Base-by-base conservation (phyloP, 805 yeast species). In the Spathaspora arborariae region DNA sequence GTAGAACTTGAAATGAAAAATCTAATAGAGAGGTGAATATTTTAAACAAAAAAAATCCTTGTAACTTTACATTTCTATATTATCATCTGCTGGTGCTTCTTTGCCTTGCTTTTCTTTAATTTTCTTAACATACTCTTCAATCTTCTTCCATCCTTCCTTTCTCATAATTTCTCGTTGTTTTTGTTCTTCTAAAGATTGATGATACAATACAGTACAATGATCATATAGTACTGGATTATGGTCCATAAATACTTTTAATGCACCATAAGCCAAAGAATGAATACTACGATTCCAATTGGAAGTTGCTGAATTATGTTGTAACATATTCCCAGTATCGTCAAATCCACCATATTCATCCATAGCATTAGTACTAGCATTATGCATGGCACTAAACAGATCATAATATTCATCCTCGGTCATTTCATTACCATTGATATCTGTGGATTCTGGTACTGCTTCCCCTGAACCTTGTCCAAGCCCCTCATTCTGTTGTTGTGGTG, bases 231-330 rank as follows among this genome's bases (percentile, higher is more conserved):
- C 83, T 13, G 96, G 96, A 63, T 91, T 91, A 44, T 94, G 85
- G 59, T 92, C 97, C 82, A 91, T 81, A 60, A 94, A 91, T 46
- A 88, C 85, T 64, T 90, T 90, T 57, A 94, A 74, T 0, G 98
- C 97, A 48, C 86, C 87, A 68, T 81, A 90, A 1, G 96, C 95
- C 75, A 92, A 80, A 42, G 88, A 82, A 55, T 92, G 94, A 39
- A 94, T 91, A 34, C 96, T 89, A 57, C 94, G 79, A 65, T 94
- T 94, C 99, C 99, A 94, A 57, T 87, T 92, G 37, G 78, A 68
- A 5, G 79, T 71, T 26, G 76, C 76, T 36, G 73, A 69, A 49
- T 72, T 72, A 51, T 71, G 76, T 33, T 70, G 74, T 20, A 72
- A 72, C 39, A 68, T 57, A 33, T 61, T 61, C 51, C 53, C 57